phyloP scores from a whole-genome alignment of 208 protist species.

The Wallacemonas collosoma region DNA sequence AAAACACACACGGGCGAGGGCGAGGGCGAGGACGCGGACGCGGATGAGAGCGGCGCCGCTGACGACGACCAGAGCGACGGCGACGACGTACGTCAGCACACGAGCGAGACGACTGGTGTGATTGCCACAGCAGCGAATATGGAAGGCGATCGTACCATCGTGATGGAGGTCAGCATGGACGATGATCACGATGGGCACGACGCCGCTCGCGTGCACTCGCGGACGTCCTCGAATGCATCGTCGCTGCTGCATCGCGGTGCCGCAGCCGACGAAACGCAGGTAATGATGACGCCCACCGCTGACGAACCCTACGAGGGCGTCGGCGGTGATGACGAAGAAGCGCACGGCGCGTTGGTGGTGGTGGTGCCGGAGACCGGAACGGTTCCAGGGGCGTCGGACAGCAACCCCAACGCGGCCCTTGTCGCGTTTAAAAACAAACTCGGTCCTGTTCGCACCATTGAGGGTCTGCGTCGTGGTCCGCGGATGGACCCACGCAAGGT shows the following conservation, averaged over 20 bases:
- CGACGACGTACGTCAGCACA: background rate
- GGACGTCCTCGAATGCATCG: background rate
- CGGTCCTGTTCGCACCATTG: conserved; percentile 36
- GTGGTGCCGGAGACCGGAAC: too few relatives aligned
- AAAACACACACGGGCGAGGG: too few relatives aligned
- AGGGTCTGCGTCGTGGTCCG: conserved; percentile 55
- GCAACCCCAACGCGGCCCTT: background rate
- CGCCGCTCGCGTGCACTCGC: background rate
- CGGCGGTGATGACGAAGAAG: background rate
- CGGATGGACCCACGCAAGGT: conserved; percentile 79
- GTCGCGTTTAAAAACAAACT: conserved; percentile 31
- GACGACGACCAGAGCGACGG: background rate
- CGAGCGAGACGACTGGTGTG: background rate
- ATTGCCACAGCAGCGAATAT: background rate
- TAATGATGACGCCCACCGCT: background rate
- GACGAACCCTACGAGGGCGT: background rate
- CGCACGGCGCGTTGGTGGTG: background rate
- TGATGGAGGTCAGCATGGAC: conserved; percentile 10
- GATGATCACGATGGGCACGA: conserved; percentile 14
- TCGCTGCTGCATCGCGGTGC: background rate
- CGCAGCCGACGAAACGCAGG: background rate
- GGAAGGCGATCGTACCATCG: conserved; percentile 7
- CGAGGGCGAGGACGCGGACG: too few relatives aligned
- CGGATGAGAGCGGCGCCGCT: too few relatives aligned
- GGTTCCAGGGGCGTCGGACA: too few relatives aligned